A percentile compares a stretch with the other conserved stretches of the same genome.
These are phyloP conservation scores for Neurospora discreta DNA, from an alignment of 495 filamentous ascomycete species.

Conservation along the genomic window DNA sequence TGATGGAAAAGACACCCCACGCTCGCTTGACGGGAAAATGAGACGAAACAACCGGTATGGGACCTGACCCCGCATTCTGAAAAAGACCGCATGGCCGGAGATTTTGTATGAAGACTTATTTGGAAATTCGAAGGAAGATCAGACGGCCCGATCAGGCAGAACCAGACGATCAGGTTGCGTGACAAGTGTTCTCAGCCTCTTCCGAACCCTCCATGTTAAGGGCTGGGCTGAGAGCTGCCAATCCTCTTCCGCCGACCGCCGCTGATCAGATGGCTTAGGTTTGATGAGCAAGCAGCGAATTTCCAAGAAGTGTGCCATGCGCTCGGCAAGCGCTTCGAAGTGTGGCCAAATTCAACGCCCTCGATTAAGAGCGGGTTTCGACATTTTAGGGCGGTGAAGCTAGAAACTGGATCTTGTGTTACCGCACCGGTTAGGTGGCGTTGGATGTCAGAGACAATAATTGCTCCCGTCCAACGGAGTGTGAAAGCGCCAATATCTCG, in stretches of 20 bases:
- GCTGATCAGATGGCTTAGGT: not conserved
- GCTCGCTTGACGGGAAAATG: not conserved
- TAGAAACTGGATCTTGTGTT: not conserved
- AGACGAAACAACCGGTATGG: not conserved
- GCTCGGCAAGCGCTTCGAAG: not conserved
- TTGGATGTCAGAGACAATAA: not conserved
- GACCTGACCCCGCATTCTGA: constrained; percentile 1
- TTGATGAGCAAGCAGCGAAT: not conserved
- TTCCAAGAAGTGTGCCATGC: not conserved
- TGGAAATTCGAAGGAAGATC: not conserved
- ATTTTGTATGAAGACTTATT: not conserved
- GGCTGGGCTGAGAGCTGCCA: not conserved
- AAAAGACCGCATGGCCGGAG: not conserved
- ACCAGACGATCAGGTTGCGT: not conserved
- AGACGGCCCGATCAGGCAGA: not conserved
- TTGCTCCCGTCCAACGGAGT: not conserved
- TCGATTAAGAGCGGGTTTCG: not conserved
- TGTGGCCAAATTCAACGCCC: not conserved
- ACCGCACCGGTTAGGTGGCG: not conserved
- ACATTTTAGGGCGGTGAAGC: not conserved
- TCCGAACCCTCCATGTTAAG: not conserved
- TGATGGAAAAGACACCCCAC: not conserved
- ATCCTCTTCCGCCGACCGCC: not conserved
- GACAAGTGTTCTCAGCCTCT: not conserved
- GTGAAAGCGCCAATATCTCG: not conserved